Percentiles rank a stretch among this genome's conserved stretches.
These are phyloP conservation scores for Parachaetomium inaequale DNA, from an alignment of 495 filamentous ascomycete genomes.

Conservation along the genomic window DNA sequence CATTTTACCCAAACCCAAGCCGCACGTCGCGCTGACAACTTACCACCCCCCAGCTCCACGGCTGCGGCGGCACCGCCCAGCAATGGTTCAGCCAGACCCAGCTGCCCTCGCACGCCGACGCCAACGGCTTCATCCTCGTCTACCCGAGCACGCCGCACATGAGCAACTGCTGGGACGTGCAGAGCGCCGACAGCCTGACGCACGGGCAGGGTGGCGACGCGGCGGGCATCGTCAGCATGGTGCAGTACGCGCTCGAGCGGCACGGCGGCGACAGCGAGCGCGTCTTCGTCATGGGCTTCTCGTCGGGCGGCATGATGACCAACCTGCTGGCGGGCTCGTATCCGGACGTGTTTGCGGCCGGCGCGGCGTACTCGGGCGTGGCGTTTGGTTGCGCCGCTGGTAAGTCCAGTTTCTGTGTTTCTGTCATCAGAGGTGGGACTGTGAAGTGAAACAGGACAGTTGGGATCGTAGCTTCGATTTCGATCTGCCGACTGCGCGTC, in stretches of 20 bases:
- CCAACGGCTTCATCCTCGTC: slow-evolving; percentile 52
- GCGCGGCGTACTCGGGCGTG: slow-evolving; percentile 52
- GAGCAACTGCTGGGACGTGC: slow-evolving; percentile 57
- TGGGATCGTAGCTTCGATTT: too few relatives aligned
- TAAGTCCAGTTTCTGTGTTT: not conserved
- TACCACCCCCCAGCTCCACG: slow-evolving; percentile 32
- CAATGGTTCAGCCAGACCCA: slow-evolving; percentile 36
- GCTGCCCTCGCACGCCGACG: slow-evolving; percentile 43
- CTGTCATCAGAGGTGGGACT: not conserved
- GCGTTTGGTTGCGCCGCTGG: slow-evolving; percentile 51
- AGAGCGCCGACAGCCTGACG: slow-evolving; percentile 44
- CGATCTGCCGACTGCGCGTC: too few relatives aligned
- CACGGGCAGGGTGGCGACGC: slow-evolving; percentile 53
- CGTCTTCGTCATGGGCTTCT: slow-evolving; percentile 52
- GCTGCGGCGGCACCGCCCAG: slow-evolving; percentile 34
- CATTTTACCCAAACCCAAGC: not conserved
- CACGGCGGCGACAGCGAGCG: slow-evolving; percentile 46
- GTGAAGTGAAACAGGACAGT: not conserved
- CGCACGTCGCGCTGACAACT: not conserved
- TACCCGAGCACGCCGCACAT: slow-evolving; percentile 47
- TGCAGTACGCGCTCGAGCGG: slow-evolving; percentile 47
- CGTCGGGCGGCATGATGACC: slow-evolving; percentile 58
- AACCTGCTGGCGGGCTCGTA: slow-evolving; percentile 58
- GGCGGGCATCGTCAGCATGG: slow-evolving; percentile 54
- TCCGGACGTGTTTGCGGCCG: slow-evolving; percentile 56